These are phyloP conservation scores for Delitschia confertaspora DNA, from an alignment of 495 filamentous ascomycete genomes.

Conservation along the genomic window DNA sequence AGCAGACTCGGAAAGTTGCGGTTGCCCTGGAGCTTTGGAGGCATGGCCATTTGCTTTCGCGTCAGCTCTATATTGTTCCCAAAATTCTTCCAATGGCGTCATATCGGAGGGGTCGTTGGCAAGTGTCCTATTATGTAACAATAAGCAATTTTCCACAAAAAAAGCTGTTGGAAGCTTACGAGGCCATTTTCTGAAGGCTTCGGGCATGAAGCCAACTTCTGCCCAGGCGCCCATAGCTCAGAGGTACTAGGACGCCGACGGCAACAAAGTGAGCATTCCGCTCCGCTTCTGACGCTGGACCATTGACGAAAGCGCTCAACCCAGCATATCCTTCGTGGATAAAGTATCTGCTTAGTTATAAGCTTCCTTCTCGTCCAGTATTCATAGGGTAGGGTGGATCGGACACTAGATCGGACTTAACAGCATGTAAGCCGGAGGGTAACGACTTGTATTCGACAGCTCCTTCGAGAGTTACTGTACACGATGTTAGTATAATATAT, in stretches of 20 bases:
- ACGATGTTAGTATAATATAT: slow-evolving; percentile 22
- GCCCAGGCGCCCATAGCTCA: slow-evolving; percentile 79
- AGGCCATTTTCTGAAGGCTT: slow-evolving; percentile 63
- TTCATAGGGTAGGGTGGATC: slow-evolving; percentile 15
- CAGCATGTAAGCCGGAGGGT: slow-evolving; percentile 85
- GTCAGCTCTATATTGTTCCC: slow-evolving; percentile 47
- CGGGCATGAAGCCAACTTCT: slow-evolving; percentile 83
- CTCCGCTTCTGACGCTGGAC: slow-evolving; percentile 62
- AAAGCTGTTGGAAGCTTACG: slow-evolving; percentile 38
- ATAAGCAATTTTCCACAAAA: slow-evolving; percentile 1
- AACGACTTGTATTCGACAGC: slow-evolving; percentile 91
- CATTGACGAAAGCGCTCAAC: slow-evolving; percentile 85
- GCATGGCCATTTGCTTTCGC: background rate
- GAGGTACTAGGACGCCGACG: slow-evolving; percentile 76
- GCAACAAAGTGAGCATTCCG: slow-evolving; percentile 90
- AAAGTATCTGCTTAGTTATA: slow-evolving; percentile 55
- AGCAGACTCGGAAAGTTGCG: slow-evolving; percentile 1
- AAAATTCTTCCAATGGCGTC: slow-evolving; percentile 64
- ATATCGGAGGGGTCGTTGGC: slow-evolving; percentile 48
- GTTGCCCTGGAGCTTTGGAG: slow-evolving; percentile 14
- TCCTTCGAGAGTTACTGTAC: slow-evolving; percentile 70
- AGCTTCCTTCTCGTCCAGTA: background rate
- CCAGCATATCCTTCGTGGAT: slow-evolving; percentile 77
- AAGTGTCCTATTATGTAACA: slow-evolving; percentile 37
- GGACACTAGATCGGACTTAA: slow-evolving; percentile 76